Base-by-base conservation (phyloP, 1,284 basidiomycete species). In the Moesziomyces aphidis region DNA sequence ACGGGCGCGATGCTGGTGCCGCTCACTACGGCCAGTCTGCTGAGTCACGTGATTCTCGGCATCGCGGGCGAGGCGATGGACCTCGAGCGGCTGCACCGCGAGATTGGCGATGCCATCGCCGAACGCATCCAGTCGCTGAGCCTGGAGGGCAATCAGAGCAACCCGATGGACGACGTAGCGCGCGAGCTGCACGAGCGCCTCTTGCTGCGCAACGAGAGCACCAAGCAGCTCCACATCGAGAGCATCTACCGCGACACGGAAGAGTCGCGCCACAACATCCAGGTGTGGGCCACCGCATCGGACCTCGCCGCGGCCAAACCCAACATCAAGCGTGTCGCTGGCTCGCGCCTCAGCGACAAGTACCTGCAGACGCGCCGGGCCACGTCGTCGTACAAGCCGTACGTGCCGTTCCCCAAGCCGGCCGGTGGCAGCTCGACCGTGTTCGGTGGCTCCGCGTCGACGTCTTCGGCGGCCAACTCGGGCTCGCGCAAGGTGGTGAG, bases 51-150 rank as follows among this genome's bases (percentile, higher is more conserved):
- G 39, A 99, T 99, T 73, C 93, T 97, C 57, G 96, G 94, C 23
- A 94, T 93, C 78, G 96, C 98, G 31, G 89, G 98, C 24, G 96
- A 99, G 87, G 97, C 98, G 80, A 91, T 99, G 79, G 96, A 99
- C 85, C 75, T 99, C 92, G 97, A 99, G 81, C 90, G 95, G 44
- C 89, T 99, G 50, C 94, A 99, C 65, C 90, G 91, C 47, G 95
- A 97, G 86, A 93, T 98, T 53, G 95, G 95, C 6, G 89, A 92
- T 70, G 95, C 94, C 5, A 95, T 99, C 19, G 94, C 95, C 5
- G 90, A 95, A 76, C 90, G 95, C 55, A 93, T 99, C 83, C 88
- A 93, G 26, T 91, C 91, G 44, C 92, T 94, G 64, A 86, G 87
- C 61, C 67, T 86, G 9, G 79, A 82, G 26, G 86, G 87, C 75